These are phyloP conservation scores for Harringtonia lauricola DNA, from an alignment of 2,329 filamentous ascomycete genomes.

Conservation along the genomic window DNA sequence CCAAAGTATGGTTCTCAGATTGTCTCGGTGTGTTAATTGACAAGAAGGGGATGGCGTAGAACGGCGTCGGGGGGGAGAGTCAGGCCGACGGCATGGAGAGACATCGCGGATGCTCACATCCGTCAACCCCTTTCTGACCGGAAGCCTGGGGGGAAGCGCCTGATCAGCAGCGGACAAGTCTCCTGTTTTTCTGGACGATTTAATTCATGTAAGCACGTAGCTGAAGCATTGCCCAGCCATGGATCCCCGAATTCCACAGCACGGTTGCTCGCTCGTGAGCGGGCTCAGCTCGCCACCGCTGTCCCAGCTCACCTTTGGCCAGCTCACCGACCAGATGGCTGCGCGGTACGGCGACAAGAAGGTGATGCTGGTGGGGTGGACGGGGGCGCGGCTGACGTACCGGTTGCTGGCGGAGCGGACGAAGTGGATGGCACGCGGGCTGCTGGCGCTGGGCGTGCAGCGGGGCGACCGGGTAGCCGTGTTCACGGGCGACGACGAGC, in stretches of 20 bases:
- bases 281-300: constrained; percentile 60
- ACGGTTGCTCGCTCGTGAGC: constrained; percentile 46
- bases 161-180: too few relatives aligned
- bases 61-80: too few relatives aligned
- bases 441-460: constrained; percentile 55
- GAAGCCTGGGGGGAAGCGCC: too few relatives aligned
- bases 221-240: too few relatives aligned
- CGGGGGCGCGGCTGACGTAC: constrained; percentile 63
- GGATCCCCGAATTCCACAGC: constrained; percentile 16
- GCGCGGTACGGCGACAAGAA: constrained; percentile 54
- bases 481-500: constrained; percentile 68
- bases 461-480: constrained; percentile 62
- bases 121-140: too few relatives aligned
- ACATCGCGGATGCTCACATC: too few relatives aligned
- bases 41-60: too few relatives aligned
- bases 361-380: constrained; percentile 66
- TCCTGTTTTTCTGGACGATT: too few relatives aligned
- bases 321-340: constrained; percentile 61
- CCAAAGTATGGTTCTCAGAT: too few relatives aligned
- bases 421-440: constrained; percentile 49
- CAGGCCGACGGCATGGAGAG: too few relatives aligned
- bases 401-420: constrained; percentile 52
- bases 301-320: constrained; percentile 59
- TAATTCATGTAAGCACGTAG: too few relatives aligned
- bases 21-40: too few relatives aligned